Base-by-base conservation (phyloP, 805 yeast genomes). In the Scheffersomyces spartinae region DNA sequence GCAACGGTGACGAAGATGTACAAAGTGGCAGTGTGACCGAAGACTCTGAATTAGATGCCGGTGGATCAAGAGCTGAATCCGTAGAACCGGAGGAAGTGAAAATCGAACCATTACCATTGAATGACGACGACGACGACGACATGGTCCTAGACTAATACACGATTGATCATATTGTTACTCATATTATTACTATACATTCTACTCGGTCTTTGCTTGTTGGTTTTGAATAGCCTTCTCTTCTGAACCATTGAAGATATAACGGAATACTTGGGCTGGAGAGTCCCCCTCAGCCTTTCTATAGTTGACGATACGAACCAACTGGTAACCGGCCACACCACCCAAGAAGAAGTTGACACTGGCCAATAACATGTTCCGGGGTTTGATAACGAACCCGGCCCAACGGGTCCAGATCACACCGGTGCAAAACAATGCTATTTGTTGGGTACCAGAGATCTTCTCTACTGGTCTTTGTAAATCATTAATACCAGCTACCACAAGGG, bases 331-430 rank as follows among this genome's bases (percentile, higher is more conserved):
- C 24, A 93, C 94, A 17, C 76, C 60, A 14, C 94, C 95, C 28
- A 88, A 61, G 68, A 91, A 88, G 64, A 85, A 84, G 58, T 88
- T 88, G 29, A 88, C 98, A 15, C 88, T 73, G 4, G 97, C 98
- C 38, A 91, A 65, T 33, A 91, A 60, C 40, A 68, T 65, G 56
- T 88, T 88, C 57, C 79, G 77, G 21, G 98, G 98, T 37, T 62
- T 73, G 47, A 88, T 88, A 36, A 86, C 91, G 55, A 86, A 71
- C 1, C 64, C 67, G 9, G 95, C 85, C 97, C 97, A 88, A 53
- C 98, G 74, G 18, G 98, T 88, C 98, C 98, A 88, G 42, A 88
- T 84, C 27, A 73, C 72, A 28, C 96, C 98, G 1, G 98, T 88
- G 24, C 86, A 85, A 41, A 81, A 67, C 30, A 88, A 64, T 2